phyloP scores from a whole-genome alignment of 306 rosid species.

The Pueraria montana region DNA sequence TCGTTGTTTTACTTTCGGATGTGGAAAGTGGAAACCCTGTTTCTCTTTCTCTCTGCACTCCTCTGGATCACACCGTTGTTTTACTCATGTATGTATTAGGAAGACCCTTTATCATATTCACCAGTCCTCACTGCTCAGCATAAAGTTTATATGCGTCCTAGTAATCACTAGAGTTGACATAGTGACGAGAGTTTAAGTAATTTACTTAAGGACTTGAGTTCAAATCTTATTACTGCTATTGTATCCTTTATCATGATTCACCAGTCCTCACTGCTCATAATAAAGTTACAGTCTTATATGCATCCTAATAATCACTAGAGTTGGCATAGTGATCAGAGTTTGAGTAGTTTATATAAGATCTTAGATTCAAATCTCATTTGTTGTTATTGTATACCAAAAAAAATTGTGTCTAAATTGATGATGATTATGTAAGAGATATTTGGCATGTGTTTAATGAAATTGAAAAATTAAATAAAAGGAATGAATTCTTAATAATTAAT shows the following conservation, averaged over 20 bases:
- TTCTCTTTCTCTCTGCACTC: conserved; percentile 34
- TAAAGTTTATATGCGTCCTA: conserved; percentile 8
- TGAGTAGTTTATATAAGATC: background rate
- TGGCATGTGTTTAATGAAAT: conserved; percentile 32
- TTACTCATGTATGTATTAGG: conserved; percentile 16
- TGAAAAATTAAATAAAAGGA: conserved; percentile 1
- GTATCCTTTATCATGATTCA: conserved; percentile 4
- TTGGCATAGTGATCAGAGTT: background rate
- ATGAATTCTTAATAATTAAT: background rate
- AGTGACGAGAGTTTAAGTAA: background rate
- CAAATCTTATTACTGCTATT: background rate
- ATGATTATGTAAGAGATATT: conserved; percentile 21
- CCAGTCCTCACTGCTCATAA: background rate
- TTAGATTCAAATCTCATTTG: background rate
- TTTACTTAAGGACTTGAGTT: background rate
- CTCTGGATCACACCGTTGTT: conserved; percentile 38
- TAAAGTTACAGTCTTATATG: conserved; percentile 14
- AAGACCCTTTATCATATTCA: conserved; percentile 27
- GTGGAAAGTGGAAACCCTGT: conserved; percentile 40
- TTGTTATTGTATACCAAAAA: background rate
- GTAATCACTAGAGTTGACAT: background rate
- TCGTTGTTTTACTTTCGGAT: conserved; percentile 37
- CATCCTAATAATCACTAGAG: background rate
- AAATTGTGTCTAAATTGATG: background rate
- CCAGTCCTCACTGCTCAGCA: background rate